These are phyloP conservation scores for Sordariomycetes sp. DNA, from an alignment of 2,329 filamentous ascomycete genomes.

Conservation along the genomic window DNA sequence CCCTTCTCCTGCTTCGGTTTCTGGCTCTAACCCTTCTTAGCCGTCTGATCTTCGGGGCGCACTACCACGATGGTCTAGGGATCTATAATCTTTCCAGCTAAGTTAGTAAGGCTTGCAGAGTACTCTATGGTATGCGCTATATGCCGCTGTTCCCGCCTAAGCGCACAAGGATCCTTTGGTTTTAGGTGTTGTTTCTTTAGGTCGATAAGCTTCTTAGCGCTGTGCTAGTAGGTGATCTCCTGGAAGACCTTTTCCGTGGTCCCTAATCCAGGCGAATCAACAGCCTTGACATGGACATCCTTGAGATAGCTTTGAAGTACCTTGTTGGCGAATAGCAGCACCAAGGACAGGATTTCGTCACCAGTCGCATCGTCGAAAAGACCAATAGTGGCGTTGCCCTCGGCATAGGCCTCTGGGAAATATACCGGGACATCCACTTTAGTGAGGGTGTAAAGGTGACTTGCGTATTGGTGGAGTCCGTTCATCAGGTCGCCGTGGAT, in stretches of 20 bases:
- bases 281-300: conserved; percentile 25
- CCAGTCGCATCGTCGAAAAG: no score
- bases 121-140: conserved; percentile 60
- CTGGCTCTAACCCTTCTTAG: not conserved
- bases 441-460: not conserved
- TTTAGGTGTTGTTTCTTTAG: conserved; percentile 16
- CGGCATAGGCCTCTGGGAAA: not conserved
- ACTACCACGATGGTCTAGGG: not conserved
- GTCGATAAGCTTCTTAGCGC: conserved; percentile 39
- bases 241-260: conserved; percentile 26
- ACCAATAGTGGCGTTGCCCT: no score
- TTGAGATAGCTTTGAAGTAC: conserved; percentile 34
- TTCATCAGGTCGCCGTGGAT: not conserved
- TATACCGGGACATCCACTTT: not conserved
- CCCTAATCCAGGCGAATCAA: conserved; percentile 12
- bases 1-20: not conserved
- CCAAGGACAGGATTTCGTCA: not conserved
- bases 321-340: conserved; percentile 9
- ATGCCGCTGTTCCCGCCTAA: conserved; percentile 47
- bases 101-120: conserved; percentile 58
- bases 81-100: conserved; percentile 33
- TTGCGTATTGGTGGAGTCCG: not conserved
- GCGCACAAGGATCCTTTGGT: conserved; percentile 18
- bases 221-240: conserved; percentile 52
- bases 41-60: not conserved